These are phyloP conservation scores for Paecilomyces dactylethromorphus DNA, from an alignment of 2,329 filamentous ascomycete genomes.

Conservation along the genomic window DNA sequence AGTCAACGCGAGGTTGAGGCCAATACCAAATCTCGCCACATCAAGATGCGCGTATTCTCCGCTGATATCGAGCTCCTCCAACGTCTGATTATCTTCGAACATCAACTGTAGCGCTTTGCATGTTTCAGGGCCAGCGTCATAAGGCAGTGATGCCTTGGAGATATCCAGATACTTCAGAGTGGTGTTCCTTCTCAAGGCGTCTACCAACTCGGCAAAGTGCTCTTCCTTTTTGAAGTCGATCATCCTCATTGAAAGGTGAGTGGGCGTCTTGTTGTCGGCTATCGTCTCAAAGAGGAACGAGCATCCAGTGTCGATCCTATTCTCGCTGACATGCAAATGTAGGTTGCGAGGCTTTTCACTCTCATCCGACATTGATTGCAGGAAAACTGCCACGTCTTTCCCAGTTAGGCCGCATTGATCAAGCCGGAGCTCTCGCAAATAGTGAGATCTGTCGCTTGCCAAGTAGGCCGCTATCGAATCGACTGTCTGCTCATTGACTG, in stretches of 20 bases:
- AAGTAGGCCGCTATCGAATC: conserved; percentile 62
- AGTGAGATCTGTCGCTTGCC: conserved; percentile 52
- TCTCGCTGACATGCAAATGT: conserved; percentile 61
- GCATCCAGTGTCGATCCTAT: conserved; percentile 41
- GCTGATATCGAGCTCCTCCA: conserved; percentile 63
- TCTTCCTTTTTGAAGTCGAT: conserved; percentile 62
- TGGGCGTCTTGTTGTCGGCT: conserved; percentile 50
- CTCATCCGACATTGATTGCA: conserved; percentile 55
- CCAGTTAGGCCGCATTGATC: conserved; percentile 63
- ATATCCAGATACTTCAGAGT: conserved; percentile 61
- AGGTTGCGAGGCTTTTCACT: conserved; percentile 49
- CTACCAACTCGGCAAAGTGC: conserved; percentile 57
- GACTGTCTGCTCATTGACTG: conserved; percentile 56
- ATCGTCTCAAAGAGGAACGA: conserved; percentile 38
- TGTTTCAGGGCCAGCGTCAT: conserved; percentile 61
- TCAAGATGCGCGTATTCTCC: conserved; percentile 67
- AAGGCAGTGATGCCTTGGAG: conserved; percentile 62
- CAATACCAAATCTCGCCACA: conserved; percentile 61
- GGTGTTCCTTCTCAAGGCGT: conserved; percentile 56
- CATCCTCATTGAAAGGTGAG: conserved; percentile 59
- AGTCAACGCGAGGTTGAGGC: conserved; percentile 59
- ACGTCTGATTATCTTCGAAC: conserved; percentile 60
- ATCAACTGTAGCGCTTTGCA: conserved; percentile 57
- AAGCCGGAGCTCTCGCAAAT: conserved; percentile 55
- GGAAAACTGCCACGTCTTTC: conserved; percentile 56